Evolutionary conservation across 352 stramenopile species (phyloP).

Genomic region (Globisporangium cystogenes): DNA sequence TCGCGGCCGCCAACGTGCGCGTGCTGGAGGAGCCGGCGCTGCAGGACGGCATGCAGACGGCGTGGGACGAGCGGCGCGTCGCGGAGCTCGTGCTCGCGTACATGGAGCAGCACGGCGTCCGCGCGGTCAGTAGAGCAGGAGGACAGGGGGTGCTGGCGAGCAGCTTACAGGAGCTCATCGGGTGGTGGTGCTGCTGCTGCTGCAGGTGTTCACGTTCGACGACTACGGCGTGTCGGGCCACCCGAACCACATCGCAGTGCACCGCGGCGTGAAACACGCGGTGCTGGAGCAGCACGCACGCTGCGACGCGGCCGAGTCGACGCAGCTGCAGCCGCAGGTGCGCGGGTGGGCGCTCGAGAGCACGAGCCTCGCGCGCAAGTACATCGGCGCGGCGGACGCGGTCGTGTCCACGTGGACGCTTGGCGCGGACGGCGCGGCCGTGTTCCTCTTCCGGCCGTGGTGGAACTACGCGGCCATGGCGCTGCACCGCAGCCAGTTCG

Average conservation of each 20-base stretch:
- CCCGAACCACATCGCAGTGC: slow-evolving; percentile 88
- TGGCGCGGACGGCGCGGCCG: slow-evolving; percentile 26
- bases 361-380: slow-evolving; percentile 83
- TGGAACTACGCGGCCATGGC: slow-evolving; percentile 91
- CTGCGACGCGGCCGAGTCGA: slow-evolving; percentile 25
- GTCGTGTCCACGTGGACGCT: slow-evolving; percentile 36
- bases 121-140: too few species aligned
- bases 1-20: slow-evolving; percentile 39
- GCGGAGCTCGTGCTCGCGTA: slow-evolving; percentile 47
- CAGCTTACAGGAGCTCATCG: neutral
- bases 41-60: slow-evolving; percentile 80
- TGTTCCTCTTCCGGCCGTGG: slow-evolving; percentile 50
- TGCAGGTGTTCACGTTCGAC: slow-evolving; percentile 93
- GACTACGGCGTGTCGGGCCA: slow-evolving; percentile 91
- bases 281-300: slow-evolving; percentile 36
- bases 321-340: too few species aligned
- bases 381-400: slow-evolving; percentile 76
- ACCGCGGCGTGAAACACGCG: slow-evolving; percentile 48
- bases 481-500: slow-evolving; percentile 92
- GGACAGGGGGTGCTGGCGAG: too few species aligned
- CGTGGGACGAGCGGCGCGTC: slow-evolving; percentile 71
- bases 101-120: slow-evolving; percentile 46
- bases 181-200: neutral
- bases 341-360: slow-evolving; percentile 66
- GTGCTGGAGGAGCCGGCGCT: slow-evolving; percentile 78